phyloP scores from a whole-genome alignment of 352 stramenopile species.

The Phytophthora pisi region DNA sequence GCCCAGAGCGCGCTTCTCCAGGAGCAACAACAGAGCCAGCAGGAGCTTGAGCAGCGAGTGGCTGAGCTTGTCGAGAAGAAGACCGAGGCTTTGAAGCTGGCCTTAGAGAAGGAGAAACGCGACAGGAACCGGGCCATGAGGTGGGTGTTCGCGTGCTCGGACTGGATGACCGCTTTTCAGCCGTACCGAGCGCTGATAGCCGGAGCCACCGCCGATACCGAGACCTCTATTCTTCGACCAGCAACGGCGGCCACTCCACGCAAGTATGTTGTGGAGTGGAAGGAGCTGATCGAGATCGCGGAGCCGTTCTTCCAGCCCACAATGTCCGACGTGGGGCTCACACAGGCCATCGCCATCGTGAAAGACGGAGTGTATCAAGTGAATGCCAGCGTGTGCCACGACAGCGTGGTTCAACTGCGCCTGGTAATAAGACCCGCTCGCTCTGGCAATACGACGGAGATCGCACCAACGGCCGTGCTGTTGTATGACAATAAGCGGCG shows the following conservation, averaged over 20 bases:
- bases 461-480: conserved; percentile 39
- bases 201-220: conserved; percentile 4
- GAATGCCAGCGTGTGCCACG: conserved; percentile 48
- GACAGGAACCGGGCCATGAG: conserved; percentile 24
- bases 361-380: conserved; percentile 51
- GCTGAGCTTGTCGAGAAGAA: conserved; percentile 19
- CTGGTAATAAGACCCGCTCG: conserved; percentile 19
- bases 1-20: conserved; percentile 1
- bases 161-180: conserved; percentile 36
- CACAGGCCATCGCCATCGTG: conserved; percentile 21
- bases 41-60: conserved; percentile 20
- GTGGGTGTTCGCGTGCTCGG: conserved; percentile 30
- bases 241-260: conserved; percentile 2
- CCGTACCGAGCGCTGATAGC: conserved; percentile 20
- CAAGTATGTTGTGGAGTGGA: conserved; percentile 35
- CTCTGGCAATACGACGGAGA: conserved; percentile 11
- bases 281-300: conserved; percentile 30
- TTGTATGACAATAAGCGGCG: conserved; percentile 50
- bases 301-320: conserved; percentile 27
- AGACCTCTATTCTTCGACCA: conserved; percentile 28
- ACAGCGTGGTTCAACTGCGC: conserved; percentile 29
- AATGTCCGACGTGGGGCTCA: conserved; percentile 10
- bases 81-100: not conserved
- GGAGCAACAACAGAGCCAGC: conserved; percentile 8
- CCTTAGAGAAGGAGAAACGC: conserved; percentile 12